Base-by-base conservation (phyloP, 2,329 filamentous ascomycete genomes). In the Phyllosticta citrichinensis region DNA sequence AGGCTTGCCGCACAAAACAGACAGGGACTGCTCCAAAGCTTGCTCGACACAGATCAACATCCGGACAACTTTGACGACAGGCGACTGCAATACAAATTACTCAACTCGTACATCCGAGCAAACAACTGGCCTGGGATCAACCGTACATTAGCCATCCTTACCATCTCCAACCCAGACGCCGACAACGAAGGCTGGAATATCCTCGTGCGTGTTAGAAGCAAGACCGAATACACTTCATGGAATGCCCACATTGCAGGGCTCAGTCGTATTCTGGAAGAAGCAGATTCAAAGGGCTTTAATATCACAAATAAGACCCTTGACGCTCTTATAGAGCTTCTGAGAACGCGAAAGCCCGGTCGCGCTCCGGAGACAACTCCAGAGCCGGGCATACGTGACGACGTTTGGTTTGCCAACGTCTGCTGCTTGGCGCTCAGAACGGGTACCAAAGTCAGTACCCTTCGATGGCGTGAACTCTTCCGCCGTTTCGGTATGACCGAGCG, bases 31-130 rank as follows among this genome's bases (percentile, higher is more conserved):
- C 77, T 84, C 58, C 70, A 77, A 9, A 77, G 79, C 63, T 68
- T 86, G 10, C 66, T 86, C 8, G 67, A 77, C 50, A 85, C 80
- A 64, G 85, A 88, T 68, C 81, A 86, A 62, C 85, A 88, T 71
- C 84, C 84, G 1, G 84, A 87, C 63, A 77, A 80, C 8, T 80
- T 86, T 56, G 84, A 85, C 65, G 80, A 88, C 66, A 64, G 63
- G 5, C 64, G 73, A 5, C 72, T 82, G 11, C 85, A 87, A 66
- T 78, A 82, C 63, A 72, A 73, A 3, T 72, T 87, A 4, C 73
- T 88, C 2, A 65, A 74, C 4, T 75, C 75, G 12, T 84, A 82
- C 66, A 75, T 83, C 24, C 69, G 76, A n/a, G 70, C 71, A 30
- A 72, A 75, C 54, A 80, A 86, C 62, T 79, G 76, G 76, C 65